phyloP scores from a whole-genome alignment of 495 filamentous ascomycete species.

The Staphylotrichum tortipilum region DNA sequence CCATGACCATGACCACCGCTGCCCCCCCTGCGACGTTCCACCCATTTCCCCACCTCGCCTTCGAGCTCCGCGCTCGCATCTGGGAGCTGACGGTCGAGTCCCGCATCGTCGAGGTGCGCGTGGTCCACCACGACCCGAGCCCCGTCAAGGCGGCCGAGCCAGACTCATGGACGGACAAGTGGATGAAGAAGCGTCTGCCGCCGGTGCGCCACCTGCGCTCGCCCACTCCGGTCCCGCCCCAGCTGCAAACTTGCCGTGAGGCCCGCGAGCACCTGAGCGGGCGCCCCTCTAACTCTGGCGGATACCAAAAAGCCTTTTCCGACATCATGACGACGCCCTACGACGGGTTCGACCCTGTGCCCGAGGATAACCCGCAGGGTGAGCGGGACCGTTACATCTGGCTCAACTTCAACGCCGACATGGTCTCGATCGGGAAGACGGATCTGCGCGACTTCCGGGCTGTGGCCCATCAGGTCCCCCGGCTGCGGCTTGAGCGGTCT shows the following conservation, averaged over 20 bases:
- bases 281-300: background rate
- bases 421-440: slow-evolving; percentile 14
- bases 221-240: slow-evolving; percentile 16
- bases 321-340: slow-evolving; percentile 2
- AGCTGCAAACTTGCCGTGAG: slow-evolving; percentile 20
- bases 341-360: background rate
- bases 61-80: slow-evolving; percentile 16
- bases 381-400: slow-evolving; percentile 17
- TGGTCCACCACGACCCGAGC: slow-evolving; percentile 1
- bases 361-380: slow-evolving; percentile 1
- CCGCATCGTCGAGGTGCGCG: slow-evolving; percentile 15
- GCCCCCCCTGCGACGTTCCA: slow-evolving; percentile 13
- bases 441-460: background rate
- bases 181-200: background rate
- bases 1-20: background rate
- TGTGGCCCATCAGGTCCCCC: slow-evolving; percentile 7
- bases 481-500: slow-evolving; percentile 11
- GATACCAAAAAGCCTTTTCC: slow-evolving; percentile 12
- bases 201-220: slow-evolving; percentile 9
- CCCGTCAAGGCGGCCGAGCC: background rate
- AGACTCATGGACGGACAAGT: background rate
- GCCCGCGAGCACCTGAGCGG: slow-evolving; percentile 8
- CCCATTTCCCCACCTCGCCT: slow-evolving; percentile 13
- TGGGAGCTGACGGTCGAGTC: slow-evolving; percentile 17
- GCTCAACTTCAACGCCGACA: slow-evolving; percentile 20